Conservation (phyloP, 2,329 filamentous ascomycete species). For the Penicillium sp. region DNA sequence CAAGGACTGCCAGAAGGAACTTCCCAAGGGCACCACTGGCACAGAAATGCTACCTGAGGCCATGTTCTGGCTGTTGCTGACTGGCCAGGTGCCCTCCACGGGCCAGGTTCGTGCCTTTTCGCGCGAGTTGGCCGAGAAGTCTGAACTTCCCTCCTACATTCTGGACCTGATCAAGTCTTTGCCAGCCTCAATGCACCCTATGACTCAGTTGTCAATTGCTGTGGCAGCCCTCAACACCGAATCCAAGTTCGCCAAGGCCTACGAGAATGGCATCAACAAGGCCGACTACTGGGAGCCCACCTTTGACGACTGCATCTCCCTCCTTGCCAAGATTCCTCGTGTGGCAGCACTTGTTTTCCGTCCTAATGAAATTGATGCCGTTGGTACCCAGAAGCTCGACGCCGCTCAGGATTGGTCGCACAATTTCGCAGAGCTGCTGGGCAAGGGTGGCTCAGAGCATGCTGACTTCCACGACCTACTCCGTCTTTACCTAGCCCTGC, state of each 20-base stretch:
- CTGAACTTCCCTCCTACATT: slow-evolving; percentile 77
- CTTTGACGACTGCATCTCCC: slow-evolving; percentile 90
- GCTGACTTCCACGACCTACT: slow-evolving; percentile 78
- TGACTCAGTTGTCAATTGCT: slow-evolving; percentile 96
- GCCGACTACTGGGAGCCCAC: slow-evolving; percentile 98
- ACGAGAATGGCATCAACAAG: slow-evolving; percentile 88
- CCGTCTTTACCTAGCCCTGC: slow-evolving; percentile 88
- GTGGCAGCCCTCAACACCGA: slow-evolving; percentile 96
- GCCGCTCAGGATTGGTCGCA: slow-evolving; percentile 92
- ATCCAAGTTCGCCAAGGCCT: slow-evolving; percentile 88
- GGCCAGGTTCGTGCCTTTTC: slow-evolving; percentile 80
- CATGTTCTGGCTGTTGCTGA: slow-evolving; percentile 99
- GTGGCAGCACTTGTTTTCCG: slow-evolving; percentile 98
- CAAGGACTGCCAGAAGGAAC: slow-evolving; percentile 91
- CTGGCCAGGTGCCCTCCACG: slow-evolving; percentile 82
- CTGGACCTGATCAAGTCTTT: slow-evolving; percentile 86
- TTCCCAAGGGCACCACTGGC: slow-evolving; percentile 84
- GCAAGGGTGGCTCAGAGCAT: slow-evolving; percentile 82
- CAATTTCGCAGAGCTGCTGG: slow-evolving; percentile 96
- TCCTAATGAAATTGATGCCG: slow-evolving; percentile 72
- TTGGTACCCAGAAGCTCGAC: slow-evolving; percentile 73
- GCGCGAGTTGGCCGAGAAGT: slow-evolving; percentile 82
- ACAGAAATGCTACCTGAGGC: slow-evolving; percentile 98
- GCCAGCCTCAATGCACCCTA: slow-evolving; percentile 87
- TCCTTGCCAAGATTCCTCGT: slow-evolving; percentile 93